Evolutionary conservation across 1,139 yeast genomes (phyloP), one percentile per base, ranked within the genome.

Genomic region (Blastobotrys elegans): DNA sequence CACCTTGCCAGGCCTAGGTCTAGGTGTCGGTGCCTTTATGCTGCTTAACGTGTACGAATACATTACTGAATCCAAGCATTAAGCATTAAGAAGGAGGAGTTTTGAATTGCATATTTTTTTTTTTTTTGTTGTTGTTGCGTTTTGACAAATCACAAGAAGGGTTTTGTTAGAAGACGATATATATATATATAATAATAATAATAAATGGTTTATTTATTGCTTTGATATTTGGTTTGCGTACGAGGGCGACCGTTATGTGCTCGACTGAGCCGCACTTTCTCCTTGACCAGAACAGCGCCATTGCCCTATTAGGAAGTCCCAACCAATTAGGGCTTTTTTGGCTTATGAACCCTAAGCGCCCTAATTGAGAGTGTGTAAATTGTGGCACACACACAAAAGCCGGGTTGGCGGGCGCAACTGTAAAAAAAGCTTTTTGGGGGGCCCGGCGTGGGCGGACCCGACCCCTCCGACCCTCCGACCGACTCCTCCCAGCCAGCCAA

Each of bases 1-100:
- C 51, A 76, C 86, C n/a, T 78, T 87, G 63, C 96, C 96, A 2
- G 96, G 96, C 2, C 76, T 87, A 47, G 88, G 89, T 37, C 76
- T 83, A 45, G 96, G 92, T 37, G 74, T 83, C 27, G 92, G 80
- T 30, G 92, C 92, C 5, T 87, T 87, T 63, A 71, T 80, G 30
- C 73, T 77, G 16, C 83, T 82, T 65, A 73, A 78, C 56, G 77
- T 79, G 37, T 81, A 80, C 61, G 90, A 84, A 66, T 61, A 67
- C 53, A 54, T 62, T 43, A 56, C 56, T 20, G 55, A 47, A 31
- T 10, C 38, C 13, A 21, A 42, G 36, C 46, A 42, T 35, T 42
- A 35, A 30, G 22, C 21, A 3, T 13, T n/a, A 17, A 21, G 37
- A 14, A n/a, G n/a, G n/a, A n/a, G n/a, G n/a, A n/a, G n/a, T n/a